Base-by-base conservation (phyloP, 2,329 filamentous ascomycete species). In the Paracamarosporium sp. region DNA sequence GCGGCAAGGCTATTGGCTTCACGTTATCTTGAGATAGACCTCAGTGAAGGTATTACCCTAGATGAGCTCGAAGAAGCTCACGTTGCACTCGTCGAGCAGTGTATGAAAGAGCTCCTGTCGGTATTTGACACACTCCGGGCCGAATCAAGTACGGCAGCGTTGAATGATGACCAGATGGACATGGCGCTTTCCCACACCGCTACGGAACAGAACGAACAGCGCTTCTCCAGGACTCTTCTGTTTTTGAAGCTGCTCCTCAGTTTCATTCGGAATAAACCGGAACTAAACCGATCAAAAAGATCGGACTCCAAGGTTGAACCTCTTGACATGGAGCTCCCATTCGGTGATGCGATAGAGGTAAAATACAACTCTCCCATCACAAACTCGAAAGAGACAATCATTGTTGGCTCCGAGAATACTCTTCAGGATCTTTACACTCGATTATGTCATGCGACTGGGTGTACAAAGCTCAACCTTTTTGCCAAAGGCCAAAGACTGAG, bases 401-500 rank as follows among this genome's bases (percentile, higher is more conserved):
- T 80, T 27, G 88, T 95, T 63, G 91, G 90, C 0, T 83, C 85
- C 43, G 82, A 86, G 25, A 92, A 93, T 56, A 95, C 90, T 0
- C 84, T 86, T 6, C 84, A 85, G 1, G 88, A 91, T 40, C 79
- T 96, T 5, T 81, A 91, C 28, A 86, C 88, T 17, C 87, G 83
- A 56, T 76, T 96, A 38, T 83, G 85, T 30, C 83, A 88, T 58
- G 85, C 84, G 15, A 94, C 91, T 0, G 90, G 90, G 0, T 95
- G 93, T 69, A 85, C 88, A 5, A 91, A 90, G 66, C 90, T 92
- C 66, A 88, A 86, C 3, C 80, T 91, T 1, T 94, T 92, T 71
- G 88, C 87, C 62, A 84, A 85, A 15, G 92, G 92, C 1, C 83
- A 83, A 53, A 82, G 83, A n/a, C 80, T 94, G 54, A 80, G 87